A percentile compares a stretch with the other conserved stretches of the same genome.
phyloP scores from a whole-genome alignment of 345 rosid species.

The Eucalyptus virginea region DNA sequence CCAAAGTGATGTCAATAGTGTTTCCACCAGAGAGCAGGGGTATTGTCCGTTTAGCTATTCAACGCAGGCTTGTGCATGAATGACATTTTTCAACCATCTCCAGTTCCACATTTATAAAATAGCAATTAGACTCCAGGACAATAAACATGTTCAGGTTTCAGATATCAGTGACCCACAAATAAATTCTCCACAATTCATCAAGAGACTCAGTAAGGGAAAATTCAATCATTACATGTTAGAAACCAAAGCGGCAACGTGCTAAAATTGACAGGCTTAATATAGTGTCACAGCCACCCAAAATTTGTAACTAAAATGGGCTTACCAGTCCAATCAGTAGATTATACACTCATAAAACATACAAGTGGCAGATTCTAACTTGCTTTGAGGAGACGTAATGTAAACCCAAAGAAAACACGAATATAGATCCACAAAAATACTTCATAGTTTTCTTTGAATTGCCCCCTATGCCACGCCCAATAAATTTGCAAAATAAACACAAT shows the following conservation, averaged over 20 bases:
- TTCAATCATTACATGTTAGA: neutral
- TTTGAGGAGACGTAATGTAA: neutral
- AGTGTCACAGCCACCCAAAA: neutral
- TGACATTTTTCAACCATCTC: neutral
- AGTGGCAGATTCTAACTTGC: neutral
- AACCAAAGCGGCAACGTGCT: neutral
- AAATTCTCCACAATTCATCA: neutral
- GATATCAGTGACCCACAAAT: neutral
- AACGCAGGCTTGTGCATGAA: neutral
- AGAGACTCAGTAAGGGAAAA: neutral
- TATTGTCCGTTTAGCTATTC: neutral
- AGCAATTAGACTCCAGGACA: neutral
- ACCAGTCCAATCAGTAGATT: neutral
- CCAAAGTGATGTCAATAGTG: neutral
- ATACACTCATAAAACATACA: neutral
- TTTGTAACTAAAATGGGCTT: neutral
- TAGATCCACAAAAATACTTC: neutral
- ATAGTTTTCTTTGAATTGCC: neutral
- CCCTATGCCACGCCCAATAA: neutral
- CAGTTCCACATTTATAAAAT: neutral
- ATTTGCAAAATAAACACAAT: neutral
- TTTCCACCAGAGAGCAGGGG: neutral
- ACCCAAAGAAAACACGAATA: neutral
- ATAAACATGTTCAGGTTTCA: neutral
- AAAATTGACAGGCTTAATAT: neutral